These are phyloP conservation scores for Mollisiaceae sp. DNA, from an alignment of 2,329 filamentous ascomycete genomes.

Conservation along the genomic window DNA sequence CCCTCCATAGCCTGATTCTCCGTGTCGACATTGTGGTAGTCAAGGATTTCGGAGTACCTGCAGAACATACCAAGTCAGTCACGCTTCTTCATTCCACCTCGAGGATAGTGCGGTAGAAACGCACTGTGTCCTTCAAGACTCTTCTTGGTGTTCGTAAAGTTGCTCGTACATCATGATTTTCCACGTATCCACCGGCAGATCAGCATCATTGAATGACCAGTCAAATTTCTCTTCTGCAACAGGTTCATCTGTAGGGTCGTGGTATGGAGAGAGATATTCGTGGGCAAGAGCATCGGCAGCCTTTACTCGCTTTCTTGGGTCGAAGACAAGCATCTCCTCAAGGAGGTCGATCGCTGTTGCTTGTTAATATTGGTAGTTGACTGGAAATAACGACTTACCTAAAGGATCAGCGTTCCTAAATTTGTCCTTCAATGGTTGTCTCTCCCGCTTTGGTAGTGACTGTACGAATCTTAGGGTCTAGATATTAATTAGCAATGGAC, in stretches of 20 bases:
- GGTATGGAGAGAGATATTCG: constrained; percentile 94
- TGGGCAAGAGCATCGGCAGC: constrained; percentile 86
- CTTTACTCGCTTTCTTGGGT: constrained; percentile 93
- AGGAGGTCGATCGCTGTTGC: constrained; percentile 83
- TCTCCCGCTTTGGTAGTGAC: constrained; percentile 91
- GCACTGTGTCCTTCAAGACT: constrained; percentile 33
- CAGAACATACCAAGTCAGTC: constrained; percentile 42
- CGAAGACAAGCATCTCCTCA: constrained; percentile 97
- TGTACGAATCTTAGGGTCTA: constrained; percentile 97
- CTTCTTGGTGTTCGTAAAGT: constrained; percentile 40
- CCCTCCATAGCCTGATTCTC: constrained; percentile 46
- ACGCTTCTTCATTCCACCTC: constrained; percentile 32
- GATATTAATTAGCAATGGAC: constrained; percentile 36
- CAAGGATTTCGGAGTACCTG: constrained; percentile 98
- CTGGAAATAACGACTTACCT: constrained; percentile 55
- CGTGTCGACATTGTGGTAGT: constrained; percentile 87
- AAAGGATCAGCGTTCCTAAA: constrained; percentile 93
- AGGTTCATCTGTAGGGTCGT: constrained; percentile 96
- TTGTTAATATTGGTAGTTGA: constrained; percentile 38
- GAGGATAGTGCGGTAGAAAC: constrained; percentile 30
- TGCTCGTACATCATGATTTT: constrained; percentile 97
- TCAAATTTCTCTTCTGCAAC: constrained; percentile 97
- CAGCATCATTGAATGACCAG: constrained; percentile 99
- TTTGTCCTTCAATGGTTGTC: constrained; percentile 83
- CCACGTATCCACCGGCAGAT: constrained; percentile 98